Percentiles rank a stretch among this genome's conserved stretches.
Conservation (phyloP, 768 basidiomycete genomes). For the Leccinellum rugosiceps region DNA sequence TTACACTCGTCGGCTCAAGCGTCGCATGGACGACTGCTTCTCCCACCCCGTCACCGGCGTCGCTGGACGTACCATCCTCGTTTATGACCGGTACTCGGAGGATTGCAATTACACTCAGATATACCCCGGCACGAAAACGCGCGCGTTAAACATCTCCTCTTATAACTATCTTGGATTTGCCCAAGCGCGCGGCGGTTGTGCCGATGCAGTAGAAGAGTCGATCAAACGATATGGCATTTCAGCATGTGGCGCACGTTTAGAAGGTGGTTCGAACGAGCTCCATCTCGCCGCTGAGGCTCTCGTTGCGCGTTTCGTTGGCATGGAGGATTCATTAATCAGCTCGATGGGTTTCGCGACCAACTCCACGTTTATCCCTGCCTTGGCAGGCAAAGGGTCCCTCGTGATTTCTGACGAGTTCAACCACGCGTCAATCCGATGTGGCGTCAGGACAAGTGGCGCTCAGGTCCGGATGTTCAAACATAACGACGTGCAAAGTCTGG, state of each 20-base stretch:
- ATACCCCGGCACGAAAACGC: slow-evolving; percentile 75
- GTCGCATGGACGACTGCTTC: slow-evolving; percentile 94
- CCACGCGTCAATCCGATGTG: slow-evolving; percentile 93
- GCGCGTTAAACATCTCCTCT: slow-evolving; percentile 93
- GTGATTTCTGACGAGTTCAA: slow-evolving; percentile 98
- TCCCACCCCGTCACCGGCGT: slow-evolving; percentile 91
- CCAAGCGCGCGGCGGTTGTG: slow-evolving; percentile 87
- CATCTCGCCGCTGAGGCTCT: slow-evolving; percentile 80
- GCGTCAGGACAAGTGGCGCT: slow-evolving; percentile 85
- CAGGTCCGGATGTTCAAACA: slow-evolving; percentile 94
- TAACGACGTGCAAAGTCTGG: slow-evolving; percentile 85
- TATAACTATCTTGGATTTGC: slow-evolving; percentile 99
- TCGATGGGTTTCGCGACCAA: slow-evolving; percentile 99
- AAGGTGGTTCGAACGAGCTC: slow-evolving; percentile 84
- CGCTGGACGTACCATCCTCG: slow-evolving; percentile 86
- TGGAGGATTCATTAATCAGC: slow-evolving; percentile 85
- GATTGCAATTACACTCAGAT: slow-evolving; percentile 80
- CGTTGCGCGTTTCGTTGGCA: slow-evolving; percentile 86
- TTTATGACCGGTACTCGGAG: slow-evolving; percentile 78
- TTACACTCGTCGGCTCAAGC: slow-evolving; percentile 94
- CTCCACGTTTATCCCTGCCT: slow-evolving; percentile 87
- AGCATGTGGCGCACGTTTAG: slow-evolving; percentile 72
- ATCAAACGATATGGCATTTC: slow-evolving; percentile 81
- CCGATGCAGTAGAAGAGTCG: slow-evolving; percentile 87
- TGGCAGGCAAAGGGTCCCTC: slow-evolving; percentile 87